Percentiles rank a stretch among this genome's conserved stretches.
These are phyloP conservation scores for Posidonia australis DNA, from an alignment of 106 monocot species.

Conservation along the genomic window DNA sequence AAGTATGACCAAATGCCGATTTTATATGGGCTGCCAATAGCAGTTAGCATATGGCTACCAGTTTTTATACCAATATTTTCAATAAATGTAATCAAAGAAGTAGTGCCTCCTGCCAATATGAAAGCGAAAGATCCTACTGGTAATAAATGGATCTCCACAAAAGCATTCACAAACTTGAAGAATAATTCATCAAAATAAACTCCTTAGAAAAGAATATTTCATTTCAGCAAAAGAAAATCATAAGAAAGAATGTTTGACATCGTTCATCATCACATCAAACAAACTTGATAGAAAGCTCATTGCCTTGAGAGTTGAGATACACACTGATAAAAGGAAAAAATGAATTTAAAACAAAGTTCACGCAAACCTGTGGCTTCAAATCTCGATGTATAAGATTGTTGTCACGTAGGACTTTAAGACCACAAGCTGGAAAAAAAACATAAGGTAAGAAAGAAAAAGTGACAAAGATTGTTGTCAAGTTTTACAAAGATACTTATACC, in stretches of 20 bases:
- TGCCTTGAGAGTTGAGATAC: not conserved
- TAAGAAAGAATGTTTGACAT: too few species aligned
- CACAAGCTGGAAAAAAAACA: constrained; percentile 45
- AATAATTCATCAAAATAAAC: not conserved
- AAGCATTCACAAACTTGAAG: not conserved
- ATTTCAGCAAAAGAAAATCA: too few species aligned
- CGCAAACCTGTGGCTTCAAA: constrained; percentile 86
- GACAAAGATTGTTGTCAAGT: not conserved
- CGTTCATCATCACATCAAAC: not conserved
- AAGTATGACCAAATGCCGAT: too few species aligned
- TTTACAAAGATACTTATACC: constrained; percentile 25
- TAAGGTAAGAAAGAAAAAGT: not conserved
- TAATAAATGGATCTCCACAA: not conserved
- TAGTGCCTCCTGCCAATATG: not conserved
- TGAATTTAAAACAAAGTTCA: constrained; percentile 1
- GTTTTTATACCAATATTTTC: not conserved
- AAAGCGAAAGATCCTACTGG: not conserved
- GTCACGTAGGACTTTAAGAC: constrained; percentile 81
- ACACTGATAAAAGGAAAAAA: not conserved
- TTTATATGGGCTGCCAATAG: not conserved
- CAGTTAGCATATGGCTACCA: not conserved
- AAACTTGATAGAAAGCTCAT: not conserved
- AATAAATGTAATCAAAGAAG: not conserved
- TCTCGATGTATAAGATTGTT: constrained; percentile 92
- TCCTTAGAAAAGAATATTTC: too few species aligned